Evolutionary conservation across 164 flowering plant species (phyloP).

Genomic region (Protea cynaroides): DNA sequence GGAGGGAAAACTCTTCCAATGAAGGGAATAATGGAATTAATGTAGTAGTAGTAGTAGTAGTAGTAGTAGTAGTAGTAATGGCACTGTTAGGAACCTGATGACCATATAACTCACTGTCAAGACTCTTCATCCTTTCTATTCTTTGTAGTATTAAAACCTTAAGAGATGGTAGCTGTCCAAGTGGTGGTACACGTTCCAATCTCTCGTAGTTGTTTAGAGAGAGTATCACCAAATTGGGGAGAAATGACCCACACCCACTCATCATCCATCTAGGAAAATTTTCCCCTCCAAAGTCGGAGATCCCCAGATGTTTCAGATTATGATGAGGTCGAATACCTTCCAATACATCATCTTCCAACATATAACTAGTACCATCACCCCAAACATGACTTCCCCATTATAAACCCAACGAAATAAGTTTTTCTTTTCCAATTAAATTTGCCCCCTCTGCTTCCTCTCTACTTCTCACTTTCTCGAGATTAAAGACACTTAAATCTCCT

Average conservation of each 20-base stretch:
- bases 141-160: too few species aligned
- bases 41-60: too few species aligned
- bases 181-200: too few species aligned
- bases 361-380: too few species aligned
- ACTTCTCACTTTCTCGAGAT: conserved; percentile 1
- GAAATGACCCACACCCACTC: background rate
- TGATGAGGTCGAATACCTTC: conserved; percentile 14
- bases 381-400: background rate
- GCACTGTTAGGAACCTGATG: too few species aligned
- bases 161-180: too few species aligned
- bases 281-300: background rate
- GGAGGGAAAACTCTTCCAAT: background rate
- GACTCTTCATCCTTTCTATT: too few species aligned
- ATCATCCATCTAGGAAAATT: conserved; percentile 7
- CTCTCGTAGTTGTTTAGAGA: too few species aligned
- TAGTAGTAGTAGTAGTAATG: too few species aligned
- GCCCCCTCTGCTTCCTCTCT: conserved; percentile 1
- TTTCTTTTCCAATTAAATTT: conserved; percentile 1
- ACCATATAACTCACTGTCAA: too few species aligned
- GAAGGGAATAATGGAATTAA: too few species aligned
- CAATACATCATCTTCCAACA: background rate
- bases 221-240: too few species aligned
- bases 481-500: background rate
- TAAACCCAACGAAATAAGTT: background rate
- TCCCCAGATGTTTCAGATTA: background rate